A percentile compares a stretch with the other conserved stretches of the same genome.
Conservation (phyloP, 1,139 yeast species). For the Kodamaea ohmeri region DNA sequence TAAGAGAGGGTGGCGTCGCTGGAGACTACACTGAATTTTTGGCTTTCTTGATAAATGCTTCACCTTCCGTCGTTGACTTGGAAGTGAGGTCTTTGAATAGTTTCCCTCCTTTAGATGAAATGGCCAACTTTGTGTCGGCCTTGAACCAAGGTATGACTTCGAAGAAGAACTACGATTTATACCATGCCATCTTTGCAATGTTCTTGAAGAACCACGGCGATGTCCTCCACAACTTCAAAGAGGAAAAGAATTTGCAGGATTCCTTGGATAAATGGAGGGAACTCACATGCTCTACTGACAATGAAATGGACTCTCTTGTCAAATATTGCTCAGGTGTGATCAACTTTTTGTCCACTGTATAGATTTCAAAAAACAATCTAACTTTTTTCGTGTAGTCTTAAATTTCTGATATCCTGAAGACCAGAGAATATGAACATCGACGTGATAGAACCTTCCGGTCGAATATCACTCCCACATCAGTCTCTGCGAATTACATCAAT, state of each 20-base stretch:
- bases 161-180: slow-evolving; percentile 66
- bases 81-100: slow-evolving; percentile 80
- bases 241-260: slow-evolving; percentile 34
- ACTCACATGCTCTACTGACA: slow-evolving; percentile 41
- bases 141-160: slow-evolving; percentile 54
- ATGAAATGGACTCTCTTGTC: slow-evolving; percentile 61
- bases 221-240: slow-evolving; percentile 52
- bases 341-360: slow-evolving; percentile 22
- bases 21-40: slow-evolving; percentile 52
- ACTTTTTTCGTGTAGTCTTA: slow-evolving; percentile 4
- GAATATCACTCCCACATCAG: slow-evolving; percentile 24
- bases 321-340: slow-evolving; percentile 86
- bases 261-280: slow-evolving; percentile 52
- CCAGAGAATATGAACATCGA: slow-evolving; percentile 28
- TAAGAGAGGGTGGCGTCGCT: slow-evolving; percentile 49
- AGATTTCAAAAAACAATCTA: neutral
- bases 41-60: slow-evolving; percentile 51
- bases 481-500: slow-evolving; percentile 19
- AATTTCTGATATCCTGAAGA: too few species aligned
- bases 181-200: slow-evolving; percentile 76
- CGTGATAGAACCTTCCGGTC: slow-evolving; percentile 30
- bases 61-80: slow-evolving; percentile 80
- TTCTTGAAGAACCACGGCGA: slow-evolving; percentile 81
- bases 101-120: slow-evolving; percentile 61
- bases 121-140: slow-evolving; percentile 63